Evolutionary conservation across 257 asterid species (phyloP).

Genomic region (Ilex aquifolium): DNA sequence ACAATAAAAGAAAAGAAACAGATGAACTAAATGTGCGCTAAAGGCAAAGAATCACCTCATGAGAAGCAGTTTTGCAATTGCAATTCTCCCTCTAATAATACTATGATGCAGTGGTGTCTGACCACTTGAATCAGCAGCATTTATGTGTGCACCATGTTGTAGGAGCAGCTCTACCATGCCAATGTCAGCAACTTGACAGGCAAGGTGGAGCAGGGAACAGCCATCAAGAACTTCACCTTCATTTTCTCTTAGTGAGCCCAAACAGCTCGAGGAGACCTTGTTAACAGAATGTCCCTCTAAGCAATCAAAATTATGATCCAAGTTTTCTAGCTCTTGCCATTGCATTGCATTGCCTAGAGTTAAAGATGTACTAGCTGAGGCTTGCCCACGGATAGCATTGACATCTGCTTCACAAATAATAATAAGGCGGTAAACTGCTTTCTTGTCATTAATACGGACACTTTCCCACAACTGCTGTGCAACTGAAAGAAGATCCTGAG

Average conservation of each 20-base stretch:
- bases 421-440: conserved; percentile 77
- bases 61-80: conserved; percentile 59
- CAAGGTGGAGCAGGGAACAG: conserved; percentile 82
- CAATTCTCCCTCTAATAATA: conserved; percentile 56
- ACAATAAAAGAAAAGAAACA: not conserved
- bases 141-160: conserved; percentile 69
- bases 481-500: conserved; percentile 45
- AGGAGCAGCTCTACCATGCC: conserved; percentile 92
- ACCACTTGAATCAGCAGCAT: conserved; percentile 59
- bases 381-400: conserved; percentile 55
- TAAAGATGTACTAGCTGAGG: conserved; percentile 32
- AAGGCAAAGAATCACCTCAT: conserved; percentile 42
- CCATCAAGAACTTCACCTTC: conserved; percentile 49
- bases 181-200: conserved; percentile 81
- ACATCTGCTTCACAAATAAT: conserved; percentile 58
- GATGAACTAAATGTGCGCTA: not conserved
- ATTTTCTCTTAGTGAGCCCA: conserved; percentile 24
- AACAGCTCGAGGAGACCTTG: conserved; percentile 20
- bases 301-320: conserved; percentile 26
- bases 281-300: conserved; percentile 26
- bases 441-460: conserved; percentile 65
- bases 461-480: conserved; percentile 79
- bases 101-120: conserved; percentile 83
- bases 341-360: conserved; percentile 33
- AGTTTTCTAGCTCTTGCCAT: conserved; percentile 25